Percentiles rank a stretch among this genome's conserved stretches.
phyloP scores from a whole-genome alignment of 345 rosid species.

The Mercurialis annua region DNA sequence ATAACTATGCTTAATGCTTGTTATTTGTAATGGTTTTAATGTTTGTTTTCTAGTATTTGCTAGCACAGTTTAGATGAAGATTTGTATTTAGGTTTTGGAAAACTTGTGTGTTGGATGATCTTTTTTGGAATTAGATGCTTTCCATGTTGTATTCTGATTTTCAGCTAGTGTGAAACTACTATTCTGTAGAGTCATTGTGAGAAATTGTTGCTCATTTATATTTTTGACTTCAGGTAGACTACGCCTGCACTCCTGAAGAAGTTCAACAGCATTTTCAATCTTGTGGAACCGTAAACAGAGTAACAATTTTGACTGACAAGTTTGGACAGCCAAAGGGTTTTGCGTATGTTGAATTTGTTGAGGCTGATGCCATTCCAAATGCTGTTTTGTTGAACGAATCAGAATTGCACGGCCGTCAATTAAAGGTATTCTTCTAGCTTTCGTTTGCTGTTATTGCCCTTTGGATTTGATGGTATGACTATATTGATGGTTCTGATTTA shows the following conservation, averaged over 20 bases:
- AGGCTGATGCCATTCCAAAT: constrained; percentile 89
- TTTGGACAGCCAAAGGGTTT: constrained; percentile 99
- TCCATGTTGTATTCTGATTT: background rate
- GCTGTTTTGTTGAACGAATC: constrained; percentile 91
- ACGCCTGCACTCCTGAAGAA: constrained; percentile 96
- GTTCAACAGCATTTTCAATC: constrained; percentile 99
- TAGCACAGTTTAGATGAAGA: background rate
- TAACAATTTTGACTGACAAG: constrained; percentile 97
- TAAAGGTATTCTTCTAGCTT: constrained; percentile 53
- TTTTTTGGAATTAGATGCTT: background rate
- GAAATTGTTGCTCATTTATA: constrained; percentile 11
- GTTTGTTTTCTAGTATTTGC: constrained; percentile 1
- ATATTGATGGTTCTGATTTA: constrained; percentile 15
- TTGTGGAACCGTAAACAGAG: constrained; percentile 95
- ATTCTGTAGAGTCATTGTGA: background rate
- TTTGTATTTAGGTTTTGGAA: background rate
- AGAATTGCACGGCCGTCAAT: constrained; percentile 93
- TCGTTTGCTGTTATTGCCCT: background rate
- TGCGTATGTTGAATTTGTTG: constrained; percentile 97
- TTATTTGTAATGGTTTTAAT: background rate
- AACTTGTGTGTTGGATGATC: background rate
- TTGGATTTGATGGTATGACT: constrained; percentile 3
- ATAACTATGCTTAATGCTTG: background rate
- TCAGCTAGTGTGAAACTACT: background rate
- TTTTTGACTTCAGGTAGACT: constrained; percentile 70